Conservation (phyloP, 2,329 filamentous ascomycete species). For the Colletotrichum godetiae region DNA sequence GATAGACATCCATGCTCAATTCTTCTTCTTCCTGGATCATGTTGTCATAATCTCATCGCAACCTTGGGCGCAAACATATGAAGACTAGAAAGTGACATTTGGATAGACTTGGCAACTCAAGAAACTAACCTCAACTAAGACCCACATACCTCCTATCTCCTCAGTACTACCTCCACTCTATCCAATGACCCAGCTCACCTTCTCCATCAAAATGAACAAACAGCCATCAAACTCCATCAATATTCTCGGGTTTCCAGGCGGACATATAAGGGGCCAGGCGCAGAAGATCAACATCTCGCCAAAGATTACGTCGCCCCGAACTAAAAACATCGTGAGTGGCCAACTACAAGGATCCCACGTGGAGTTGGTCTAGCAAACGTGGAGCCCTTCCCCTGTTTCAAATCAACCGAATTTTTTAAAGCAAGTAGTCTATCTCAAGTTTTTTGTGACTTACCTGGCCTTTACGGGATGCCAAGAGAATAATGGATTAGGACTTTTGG, state of each 20-base stretch:
- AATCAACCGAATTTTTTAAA: background rate
- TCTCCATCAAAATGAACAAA: background rate
- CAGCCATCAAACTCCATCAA: too few relatives aligned
- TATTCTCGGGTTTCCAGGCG: background rate
- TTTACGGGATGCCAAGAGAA: background rate
- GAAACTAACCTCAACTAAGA: background rate
- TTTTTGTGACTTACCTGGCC: slow-evolving; percentile 1
- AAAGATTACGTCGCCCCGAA: background rate
- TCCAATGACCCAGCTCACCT: background rate
- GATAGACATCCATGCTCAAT: too few relatives aligned
- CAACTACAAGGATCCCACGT: background rate
- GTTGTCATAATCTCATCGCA: too few relatives aligned
- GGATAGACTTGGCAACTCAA: background rate
- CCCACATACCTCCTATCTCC: background rate
- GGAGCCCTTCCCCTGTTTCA: slow-evolving; percentile 7
- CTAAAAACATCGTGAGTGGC: background rate
- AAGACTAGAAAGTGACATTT: too few relatives aligned
- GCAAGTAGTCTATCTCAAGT: background rate
- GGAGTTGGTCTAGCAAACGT: background rate
- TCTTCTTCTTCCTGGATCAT: too few relatives aligned
- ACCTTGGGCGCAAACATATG: background rate
- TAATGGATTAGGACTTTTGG: background rate
- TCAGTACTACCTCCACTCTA: background rate
- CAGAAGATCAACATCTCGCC: background rate
- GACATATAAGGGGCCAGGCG: background rate